Evolutionary conservation across 2,329 filamentous ascomycete species (phyloP).

Genomic region (Grosmannia serpens): DNA sequence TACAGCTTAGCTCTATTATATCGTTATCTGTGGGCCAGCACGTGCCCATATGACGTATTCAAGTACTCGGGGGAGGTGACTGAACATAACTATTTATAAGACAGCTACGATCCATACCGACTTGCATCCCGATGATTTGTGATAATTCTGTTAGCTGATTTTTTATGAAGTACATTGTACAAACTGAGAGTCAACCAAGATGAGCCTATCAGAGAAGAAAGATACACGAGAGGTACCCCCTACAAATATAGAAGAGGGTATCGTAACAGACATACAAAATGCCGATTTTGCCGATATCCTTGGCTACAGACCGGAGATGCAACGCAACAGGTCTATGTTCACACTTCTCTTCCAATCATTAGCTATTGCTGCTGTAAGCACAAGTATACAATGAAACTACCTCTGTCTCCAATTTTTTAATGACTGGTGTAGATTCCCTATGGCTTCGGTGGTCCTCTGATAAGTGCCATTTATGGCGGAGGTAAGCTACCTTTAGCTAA

Average conservation of each 20-base stretch:
- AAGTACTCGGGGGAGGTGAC: too few species aligned
- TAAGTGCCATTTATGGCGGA: constrained; percentile 9
- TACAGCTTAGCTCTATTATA: not conserved
- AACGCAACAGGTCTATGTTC: constrained; percentile 46
- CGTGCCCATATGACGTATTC: too few species aligned
- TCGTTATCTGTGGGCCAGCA: not conserved
- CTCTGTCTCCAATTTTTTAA: not conserved
- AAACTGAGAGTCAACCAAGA: not conserved
- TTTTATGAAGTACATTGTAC: too few species aligned
- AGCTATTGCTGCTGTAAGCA: constrained; percentile 7
- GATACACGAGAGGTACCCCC: not conserved
- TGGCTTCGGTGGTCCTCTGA: constrained; percentile 8
- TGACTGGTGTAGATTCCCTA: constrained; percentile 5
- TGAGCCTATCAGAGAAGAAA: not conserved
- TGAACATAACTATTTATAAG: too few species aligned
- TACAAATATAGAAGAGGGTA: not conserved
- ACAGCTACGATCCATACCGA: too few species aligned
- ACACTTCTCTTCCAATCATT: constrained; percentile 47
- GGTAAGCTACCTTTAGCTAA: not conserved
- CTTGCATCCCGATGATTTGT: too few species aligned
- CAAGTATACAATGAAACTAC: not conserved
- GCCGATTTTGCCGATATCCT: constrained; percentile 18
- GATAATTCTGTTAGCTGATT: too few species aligned
- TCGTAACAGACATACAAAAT: not conserved
- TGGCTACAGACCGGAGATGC: constrained; percentile 46